Base-by-base conservation (phyloP, 2,329 filamentous ascomycete species). In the Diaporthe citrichinensis region DNA sequence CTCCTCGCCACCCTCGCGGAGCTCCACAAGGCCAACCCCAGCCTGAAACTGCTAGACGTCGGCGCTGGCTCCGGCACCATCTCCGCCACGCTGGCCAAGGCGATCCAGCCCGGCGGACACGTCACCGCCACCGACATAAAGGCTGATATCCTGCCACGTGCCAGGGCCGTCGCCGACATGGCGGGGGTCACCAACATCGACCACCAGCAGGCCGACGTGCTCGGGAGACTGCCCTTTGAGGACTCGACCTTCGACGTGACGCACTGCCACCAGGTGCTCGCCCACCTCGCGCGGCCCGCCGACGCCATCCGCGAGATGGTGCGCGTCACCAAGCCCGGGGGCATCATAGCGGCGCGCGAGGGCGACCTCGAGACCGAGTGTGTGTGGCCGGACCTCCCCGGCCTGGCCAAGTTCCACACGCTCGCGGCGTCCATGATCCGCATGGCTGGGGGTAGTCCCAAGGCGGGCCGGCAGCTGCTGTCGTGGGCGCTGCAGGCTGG, bases 21-120 rank as follows among this genome's bases (percentile, higher is more conserved):
- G n/a, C 67, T 77, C 14, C 73, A 76, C 59, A 28, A 72, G 23
- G 51, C n/a, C 53, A 78, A 78, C 46, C 76, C 77, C 2, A 12
- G 55, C 74, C 81, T 80, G 79, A 82, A 74, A 81, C 75, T 88
- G 55, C 84, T 88, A 31, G 87, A 89, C 76, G 84, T 87, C 20
- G 87, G 87, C 55, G 85, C 85, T 55, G 87, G 87, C 1, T 86
- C 87, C 5, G 87, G 87, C n/a, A 87, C 85, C 46, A 88, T 89
- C 77, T 85, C 86, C 2, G 81, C 82, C 12, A 85, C 85, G 9
- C 80, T 88, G 12, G 85, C 86, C 2, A 79, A 82, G 25, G 84
- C 84, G 75, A 82, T 87, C 9, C 53, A 72, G 41, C 86, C 87
- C 4, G 74, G 84, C 72, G 86, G 86, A 74, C 81, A 83, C 51